These are phyloP conservation scores for Plantago major DNA, from an alignment of 257 asterid genomes.

Conservation along the genomic window DNA sequence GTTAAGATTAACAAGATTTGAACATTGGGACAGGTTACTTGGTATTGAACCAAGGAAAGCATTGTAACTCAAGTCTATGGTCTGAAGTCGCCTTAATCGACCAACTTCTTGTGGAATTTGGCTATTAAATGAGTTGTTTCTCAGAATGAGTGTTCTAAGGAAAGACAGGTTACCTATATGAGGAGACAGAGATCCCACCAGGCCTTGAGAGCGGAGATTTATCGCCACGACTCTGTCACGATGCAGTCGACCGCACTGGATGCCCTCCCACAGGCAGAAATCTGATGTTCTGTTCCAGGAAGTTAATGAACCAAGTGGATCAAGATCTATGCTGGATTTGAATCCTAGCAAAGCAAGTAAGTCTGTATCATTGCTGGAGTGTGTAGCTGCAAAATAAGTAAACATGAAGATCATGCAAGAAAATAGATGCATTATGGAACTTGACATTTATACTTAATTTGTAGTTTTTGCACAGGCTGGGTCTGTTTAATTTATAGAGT, in stretches of 20 bases:
- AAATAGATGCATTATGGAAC: no score
- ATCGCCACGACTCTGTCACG: conserved; percentile 23
- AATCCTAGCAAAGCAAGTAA: conserved; percentile 4
- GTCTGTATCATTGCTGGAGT: conserved; percentile 14
- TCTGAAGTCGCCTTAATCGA: conserved; percentile 15
- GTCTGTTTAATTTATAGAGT: no score
- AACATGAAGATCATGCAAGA: no score
- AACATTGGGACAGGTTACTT: conserved; percentile 17
- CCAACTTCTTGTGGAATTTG: conserved; percentile 31
- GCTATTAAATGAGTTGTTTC: conserved; percentile 23
- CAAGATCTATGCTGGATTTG: conserved; percentile 17
- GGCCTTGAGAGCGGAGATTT: conserved; percentile 18
- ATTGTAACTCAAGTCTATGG: conserved; percentile 23
- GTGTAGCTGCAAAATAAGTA: no score
- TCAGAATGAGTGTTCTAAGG: conserved; percentile 21
- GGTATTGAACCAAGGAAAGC: conserved; percentile 33
- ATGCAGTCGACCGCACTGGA: conserved; percentile 25
- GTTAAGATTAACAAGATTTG: conserved; percentile 13
- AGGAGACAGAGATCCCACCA: conserved; percentile 32
- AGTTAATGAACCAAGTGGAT: conserved; percentile 13
- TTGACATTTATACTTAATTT: no score
- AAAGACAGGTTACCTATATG: conserved; percentile 35
- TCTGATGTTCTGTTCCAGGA: conserved; percentile 23
- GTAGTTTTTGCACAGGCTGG: no score
- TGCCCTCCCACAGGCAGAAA: no score